These are phyloP conservation scores for Vanrija humicola DNA, from an alignment of 1,284 basidiomycete species.

Conservation along the genomic window DNA sequence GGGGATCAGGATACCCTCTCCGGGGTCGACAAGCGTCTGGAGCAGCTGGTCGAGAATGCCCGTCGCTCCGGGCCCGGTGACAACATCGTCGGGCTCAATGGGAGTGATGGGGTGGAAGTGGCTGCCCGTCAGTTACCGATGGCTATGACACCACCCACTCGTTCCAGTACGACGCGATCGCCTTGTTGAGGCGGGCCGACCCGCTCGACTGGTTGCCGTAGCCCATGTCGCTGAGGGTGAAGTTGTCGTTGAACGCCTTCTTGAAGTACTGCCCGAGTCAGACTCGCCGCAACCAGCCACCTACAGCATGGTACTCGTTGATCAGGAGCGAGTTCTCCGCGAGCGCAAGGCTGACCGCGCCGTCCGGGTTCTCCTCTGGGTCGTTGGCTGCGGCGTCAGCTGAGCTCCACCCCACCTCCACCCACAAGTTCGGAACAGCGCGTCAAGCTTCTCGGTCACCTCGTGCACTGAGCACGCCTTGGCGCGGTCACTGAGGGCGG, in stretches of 20 bases:
- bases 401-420: neutral
- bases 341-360: conserved; percentile 17
- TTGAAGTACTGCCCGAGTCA: conserved; percentile 8
- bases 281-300: neutral
- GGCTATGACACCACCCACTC: conserved; percentile 1
- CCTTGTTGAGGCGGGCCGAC: conserved; percentile 6
- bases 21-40: conserved; percentile 29
- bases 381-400: conserved; percentile 11
- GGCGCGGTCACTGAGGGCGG: conserved; percentile 5
- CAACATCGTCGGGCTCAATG: conserved; percentile 28
- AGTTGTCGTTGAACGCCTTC: conserved; percentile 3
- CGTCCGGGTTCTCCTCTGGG: conserved; percentile 6
- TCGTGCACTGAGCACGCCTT: neutral
- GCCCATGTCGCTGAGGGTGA: conserved; percentile 9
- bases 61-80: conserved; percentile 29
- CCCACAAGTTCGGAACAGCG: conserved; percentile 10
- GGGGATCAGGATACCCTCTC: conserved; percentile 36
- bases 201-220: conserved; percentile 15
- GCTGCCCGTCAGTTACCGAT: neutral
- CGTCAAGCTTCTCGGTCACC: conserved; percentile 10
- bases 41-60: conserved; percentile 38
- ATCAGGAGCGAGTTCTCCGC: conserved; percentile 18
- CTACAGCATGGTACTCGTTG: conserved; percentile 12
- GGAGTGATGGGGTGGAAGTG: conserved; percentile 23
- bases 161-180: conserved; percentile 19